A percentile compares a stretch with the other conserved stretches of the same genome.
phyloP scores from a whole-genome alignment of 2,329 filamentous ascomycete species.

The Graphilbum sp. region DNA sequence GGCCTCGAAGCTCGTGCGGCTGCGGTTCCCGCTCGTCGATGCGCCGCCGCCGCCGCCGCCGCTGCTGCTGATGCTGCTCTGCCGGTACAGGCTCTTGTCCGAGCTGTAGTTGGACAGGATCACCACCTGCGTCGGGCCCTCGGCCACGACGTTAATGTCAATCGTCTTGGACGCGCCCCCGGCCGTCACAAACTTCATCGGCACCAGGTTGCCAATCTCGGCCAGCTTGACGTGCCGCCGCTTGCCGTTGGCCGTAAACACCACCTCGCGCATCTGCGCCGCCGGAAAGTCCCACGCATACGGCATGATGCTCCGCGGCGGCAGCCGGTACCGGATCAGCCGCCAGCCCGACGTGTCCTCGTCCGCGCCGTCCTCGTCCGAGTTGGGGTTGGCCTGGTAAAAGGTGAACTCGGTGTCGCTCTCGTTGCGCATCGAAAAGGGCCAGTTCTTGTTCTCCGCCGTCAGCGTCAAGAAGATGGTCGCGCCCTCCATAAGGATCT shows the following conservation, averaged over 20 bases:
- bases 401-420: slow-evolving; percentile 95
- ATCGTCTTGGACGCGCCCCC: slow-evolving; percentile 69
- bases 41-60: not conserved
- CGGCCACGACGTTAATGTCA: slow-evolving; percentile 89
- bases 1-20: slow-evolving; percentile 66
- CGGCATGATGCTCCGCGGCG: slow-evolving; percentile 93
- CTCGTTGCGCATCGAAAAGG: slow-evolving; percentile 96
- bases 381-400: slow-evolving; percentile 81
- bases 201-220: slow-evolving; percentile 90
- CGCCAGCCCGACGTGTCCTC: slow-evolving; percentile 80
- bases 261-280: slow-evolving; percentile 86
- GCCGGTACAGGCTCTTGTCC: slow-evolving; percentile 77
- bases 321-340: slow-evolving; percentile 80
- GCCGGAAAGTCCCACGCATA: slow-evolving; percentile 99
- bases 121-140: slow-evolving; percentile 87
- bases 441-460: slow-evolving; percentile 89
- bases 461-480: slow-evolving; percentile 88
- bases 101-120: slow-evolving; percentile 87
- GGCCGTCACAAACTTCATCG: slow-evolving; percentile 68
- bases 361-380: slow-evolving; percentile 75
- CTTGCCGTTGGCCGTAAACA: slow-evolving; percentile 62
- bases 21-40: slow-evolving; percentile 2
- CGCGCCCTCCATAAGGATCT: slow-evolving; percentile 81
- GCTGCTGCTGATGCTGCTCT: slow-evolving; percentile 26
- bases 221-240: slow-evolving; percentile 88